phyloP scores from a whole-genome alignment of 371 early-diverging fungal species.

The Mucor plumbeus region DNA sequence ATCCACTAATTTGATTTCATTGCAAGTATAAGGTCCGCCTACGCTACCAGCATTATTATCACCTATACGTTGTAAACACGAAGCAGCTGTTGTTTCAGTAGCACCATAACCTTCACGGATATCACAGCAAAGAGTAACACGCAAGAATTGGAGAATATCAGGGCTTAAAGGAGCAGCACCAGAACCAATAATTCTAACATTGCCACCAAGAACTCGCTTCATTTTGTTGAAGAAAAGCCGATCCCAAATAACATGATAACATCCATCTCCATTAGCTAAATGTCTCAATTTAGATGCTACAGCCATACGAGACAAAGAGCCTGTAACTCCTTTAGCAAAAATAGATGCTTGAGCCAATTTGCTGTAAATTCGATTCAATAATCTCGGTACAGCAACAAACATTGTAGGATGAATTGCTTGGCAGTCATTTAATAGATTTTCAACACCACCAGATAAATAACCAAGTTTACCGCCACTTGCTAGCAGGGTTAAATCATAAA shows the following conservation, averaged over 20 bases:
- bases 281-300: slow-evolving; percentile 62
- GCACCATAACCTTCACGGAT: slow-evolving; percentile 89
- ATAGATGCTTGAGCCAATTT: slow-evolving; percentile 74
- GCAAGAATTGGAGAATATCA: slow-evolving; percentile 87
- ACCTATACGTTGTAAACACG: slow-evolving; percentile 47
- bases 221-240: slow-evolving; percentile 87
- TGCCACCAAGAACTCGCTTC: slow-evolving; percentile 87
- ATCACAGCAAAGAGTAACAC: slow-evolving; percentile 75
- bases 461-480: slow-evolving; percentile 70
- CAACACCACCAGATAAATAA: slow-evolving; percentile 84
- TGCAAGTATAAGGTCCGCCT: slow-evolving; percentile 70
- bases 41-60: slow-evolving; percentile 74
- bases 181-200: slow-evolving; percentile 76
- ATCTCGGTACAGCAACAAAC: slow-evolving; percentile 89
- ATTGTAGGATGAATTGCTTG: slow-evolving; percentile 81
- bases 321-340: slow-evolving; percentile 67
- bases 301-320: slow-evolving; percentile 64
- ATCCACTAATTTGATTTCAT: slow-evolving; percentile 86
- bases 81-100: slow-evolving; percentile 82
- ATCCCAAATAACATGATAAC: slow-evolving; percentile 87
- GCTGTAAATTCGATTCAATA: slow-evolving; percentile 91
- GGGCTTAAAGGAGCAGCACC: slow-evolving; percentile 93
- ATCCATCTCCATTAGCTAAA: slow-evolving; percentile 62
- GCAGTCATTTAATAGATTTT: slow-evolving; percentile 83
- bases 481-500: slow-evolving; percentile 34